Evolutionary conservation across 495 filamentous ascomycete species (phyloP).

Genomic region (Penicillium waksmanii): DNA sequence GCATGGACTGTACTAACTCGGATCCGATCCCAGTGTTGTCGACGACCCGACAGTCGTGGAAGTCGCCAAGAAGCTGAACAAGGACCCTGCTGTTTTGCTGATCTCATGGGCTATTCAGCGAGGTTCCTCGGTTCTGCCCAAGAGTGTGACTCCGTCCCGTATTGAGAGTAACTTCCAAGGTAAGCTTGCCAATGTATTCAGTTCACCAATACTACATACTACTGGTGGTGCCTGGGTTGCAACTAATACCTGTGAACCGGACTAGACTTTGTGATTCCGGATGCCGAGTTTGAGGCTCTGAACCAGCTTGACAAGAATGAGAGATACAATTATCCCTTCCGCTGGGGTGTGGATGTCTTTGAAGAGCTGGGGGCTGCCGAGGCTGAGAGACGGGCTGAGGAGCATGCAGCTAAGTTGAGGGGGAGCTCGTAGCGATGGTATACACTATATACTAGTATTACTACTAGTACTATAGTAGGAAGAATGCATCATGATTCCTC

Average conservation of each 20-base stretch:
- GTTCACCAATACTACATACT: neutral
- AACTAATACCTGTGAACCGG: constrained; percentile 3
- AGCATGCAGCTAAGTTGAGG: constrained; percentile 46
- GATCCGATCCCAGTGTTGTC: constrained; percentile 35
- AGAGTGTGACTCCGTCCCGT: constrained; percentile 60
- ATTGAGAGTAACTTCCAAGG: constrained; percentile 62
- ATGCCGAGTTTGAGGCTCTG: constrained; percentile 48
- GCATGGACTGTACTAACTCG: constrained; percentile 6
- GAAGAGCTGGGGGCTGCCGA: constrained; percentile 50
- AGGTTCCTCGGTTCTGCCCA: constrained; percentile 61
- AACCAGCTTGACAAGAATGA: constrained; percentile 49
- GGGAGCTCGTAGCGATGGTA: neutral
- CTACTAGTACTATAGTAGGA: neutral
- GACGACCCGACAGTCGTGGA: constrained; percentile 64
- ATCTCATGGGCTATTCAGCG: constrained; percentile 84
- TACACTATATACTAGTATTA: neutral
- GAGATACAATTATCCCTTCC: constrained; percentile 56
- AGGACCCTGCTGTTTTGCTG: constrained; percentile 71
- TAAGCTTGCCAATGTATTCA: constrained; percentile 5
- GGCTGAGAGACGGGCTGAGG: constrained; percentile 46
- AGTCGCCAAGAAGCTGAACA: constrained; percentile 68
- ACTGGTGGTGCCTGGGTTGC: too few species aligned
- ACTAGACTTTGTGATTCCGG: constrained; percentile 51
- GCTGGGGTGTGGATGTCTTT: constrained; percentile 56
- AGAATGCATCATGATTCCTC: too few species aligned